Base-by-base conservation (phyloP, 202 grass and related monocot genomes). In the Zoysia matrella region DNA sequence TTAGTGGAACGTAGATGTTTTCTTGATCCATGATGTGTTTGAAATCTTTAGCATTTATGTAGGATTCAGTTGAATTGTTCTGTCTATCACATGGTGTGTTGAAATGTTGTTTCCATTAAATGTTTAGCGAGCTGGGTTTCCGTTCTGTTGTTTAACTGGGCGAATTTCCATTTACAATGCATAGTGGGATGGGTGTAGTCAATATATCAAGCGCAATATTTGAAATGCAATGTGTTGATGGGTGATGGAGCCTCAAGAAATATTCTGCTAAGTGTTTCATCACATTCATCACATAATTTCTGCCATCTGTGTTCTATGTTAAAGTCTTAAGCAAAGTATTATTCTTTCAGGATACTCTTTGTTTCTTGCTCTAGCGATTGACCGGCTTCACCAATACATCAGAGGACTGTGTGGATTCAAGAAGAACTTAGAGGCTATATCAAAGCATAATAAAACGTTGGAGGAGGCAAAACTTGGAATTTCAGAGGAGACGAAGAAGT, bases 321-420 rank as follows among this genome's bases (percentile, higher is more conserved):
- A 52, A 73, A 69, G 2, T 36, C 50, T 63, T 88, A 62, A 88
- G 40, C 12, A 52, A 3, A 45, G 5, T 60, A 44, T 45, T 82
- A 12, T 75, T 69, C 11, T 86, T 84, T 58, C 89, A 95, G 92
- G 90, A 58, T 95, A 95, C 69, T 74, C 86, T 64, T 80, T 96
- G 60, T 96, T 96, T 82, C 93, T 96, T 80, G 88, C 90, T 61
- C 43, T 92, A 60, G 72, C 92, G 47, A 92, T 92, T 55, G 90
- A 96, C 60, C 85, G 90, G 41, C 83, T 96, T 51, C 93, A 92
- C 86, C 90, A 91, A 66, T 96, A 92, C 74, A 92, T 96, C 39
- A 96, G 88, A 89, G 90, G 92, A 60, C 65, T 96, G 42, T 88
- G 88, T 22, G 78, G 69, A n/a, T 57, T 89, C 30, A 80, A 52